Evolutionary conservation across 2,329 filamentous ascomycete species (phyloP).

Genomic region (Xylaria sp.): DNA sequence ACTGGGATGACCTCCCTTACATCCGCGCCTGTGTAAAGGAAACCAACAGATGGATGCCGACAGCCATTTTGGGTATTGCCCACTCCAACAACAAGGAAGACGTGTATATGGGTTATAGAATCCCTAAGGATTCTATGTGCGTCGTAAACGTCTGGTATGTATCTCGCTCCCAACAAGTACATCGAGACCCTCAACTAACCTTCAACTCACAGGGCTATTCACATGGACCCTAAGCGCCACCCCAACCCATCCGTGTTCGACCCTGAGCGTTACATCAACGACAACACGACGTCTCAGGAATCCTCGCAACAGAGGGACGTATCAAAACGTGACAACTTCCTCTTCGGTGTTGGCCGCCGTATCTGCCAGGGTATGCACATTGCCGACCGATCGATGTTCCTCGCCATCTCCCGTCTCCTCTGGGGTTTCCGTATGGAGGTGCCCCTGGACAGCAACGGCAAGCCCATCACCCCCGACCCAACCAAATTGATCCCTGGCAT

Average conservation of each 20-base stretch:
- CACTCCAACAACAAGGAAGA: constrained; percentile 53
- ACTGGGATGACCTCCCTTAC: constrained; percentile 59
- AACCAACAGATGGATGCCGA: constrained; percentile 59
- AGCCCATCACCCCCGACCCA: constrained; percentile 23
- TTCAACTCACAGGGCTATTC: constrained; percentile 53
- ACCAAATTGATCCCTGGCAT: constrained; percentile 39
- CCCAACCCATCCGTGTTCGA: constrained; percentile 56
- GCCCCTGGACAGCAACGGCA: constrained; percentile 25
- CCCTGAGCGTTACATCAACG: constrained; percentile 50
- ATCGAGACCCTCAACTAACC: constrained; percentile 35
- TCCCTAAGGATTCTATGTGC: constrained; percentile 57
- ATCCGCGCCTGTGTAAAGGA: constrained; percentile 61
- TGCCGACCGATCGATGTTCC: constrained; percentile 50
- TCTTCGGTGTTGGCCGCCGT: constrained; percentile 49
- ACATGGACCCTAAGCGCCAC: constrained; percentile 58
- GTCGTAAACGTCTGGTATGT: constrained; percentile 56
- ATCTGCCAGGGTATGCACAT: constrained; percentile 62
- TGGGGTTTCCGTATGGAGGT: constrained; percentile 55
- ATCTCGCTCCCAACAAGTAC: not conserved
- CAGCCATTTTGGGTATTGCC: constrained; percentile 52
- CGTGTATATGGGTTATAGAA: constrained; percentile 53
- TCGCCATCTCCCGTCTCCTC: constrained; percentile 57
- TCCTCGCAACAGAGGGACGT: constrained; percentile 50
- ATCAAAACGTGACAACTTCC: constrained; percentile 48
- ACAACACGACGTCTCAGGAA: constrained; percentile 47